These are phyloP conservation scores for Collybiopsis confluens DNA, from an alignment of 768 basidiomycete species.

Conservation along the genomic window DNA sequence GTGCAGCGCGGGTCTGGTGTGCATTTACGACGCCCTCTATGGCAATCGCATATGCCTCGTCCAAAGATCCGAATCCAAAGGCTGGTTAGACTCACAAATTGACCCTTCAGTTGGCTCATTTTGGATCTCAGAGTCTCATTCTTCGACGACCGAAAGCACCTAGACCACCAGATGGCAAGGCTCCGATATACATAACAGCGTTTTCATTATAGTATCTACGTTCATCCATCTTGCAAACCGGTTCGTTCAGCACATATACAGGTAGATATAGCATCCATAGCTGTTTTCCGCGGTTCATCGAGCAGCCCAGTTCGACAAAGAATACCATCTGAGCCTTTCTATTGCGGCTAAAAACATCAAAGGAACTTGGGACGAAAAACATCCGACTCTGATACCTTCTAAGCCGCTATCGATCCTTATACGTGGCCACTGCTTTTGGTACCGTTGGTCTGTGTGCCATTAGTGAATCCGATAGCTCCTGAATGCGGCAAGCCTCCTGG, in stretches of 20 bases:
- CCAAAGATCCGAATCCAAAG: slow-evolving; percentile 50
- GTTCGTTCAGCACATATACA: background rate
- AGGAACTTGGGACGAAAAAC: background rate
- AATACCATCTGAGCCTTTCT: too few species aligned
- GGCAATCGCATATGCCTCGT: slow-evolving; percentile 70
- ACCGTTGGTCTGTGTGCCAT: slow-evolving; percentile 12
- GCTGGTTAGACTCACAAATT: slow-evolving; percentile 31
- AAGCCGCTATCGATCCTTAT: background rate
- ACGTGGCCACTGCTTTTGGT: slow-evolving; percentile 3
- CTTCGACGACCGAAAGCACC: slow-evolving; percentile 32
- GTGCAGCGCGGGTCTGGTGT: slow-evolving; percentile 70
- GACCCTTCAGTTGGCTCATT: background rate
- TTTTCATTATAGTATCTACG: slow-evolving; percentile 31
- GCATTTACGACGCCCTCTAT: slow-evolving; percentile 81
- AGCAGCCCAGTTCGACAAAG: too few species aligned
- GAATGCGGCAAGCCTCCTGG: slow-evolving; percentile 15
- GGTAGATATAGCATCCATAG: too few species aligned
- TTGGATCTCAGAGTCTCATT: slow-evolving; percentile 29
- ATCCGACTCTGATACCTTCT: too few species aligned
- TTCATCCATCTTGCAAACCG: background rate
- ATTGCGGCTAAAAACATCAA: background rate
- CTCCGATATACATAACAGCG: slow-evolving; percentile 55
- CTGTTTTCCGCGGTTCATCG: too few species aligned
- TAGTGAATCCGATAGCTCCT: slow-evolving; percentile 14
- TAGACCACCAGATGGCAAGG: slow-evolving; percentile 17